A percentile compares a stretch with the other conserved stretches of the same genome.
These are phyloP conservation scores for Panus rudis DNA, from an alignment of 768 basidiomycete species.

Conservation along the genomic window DNA sequence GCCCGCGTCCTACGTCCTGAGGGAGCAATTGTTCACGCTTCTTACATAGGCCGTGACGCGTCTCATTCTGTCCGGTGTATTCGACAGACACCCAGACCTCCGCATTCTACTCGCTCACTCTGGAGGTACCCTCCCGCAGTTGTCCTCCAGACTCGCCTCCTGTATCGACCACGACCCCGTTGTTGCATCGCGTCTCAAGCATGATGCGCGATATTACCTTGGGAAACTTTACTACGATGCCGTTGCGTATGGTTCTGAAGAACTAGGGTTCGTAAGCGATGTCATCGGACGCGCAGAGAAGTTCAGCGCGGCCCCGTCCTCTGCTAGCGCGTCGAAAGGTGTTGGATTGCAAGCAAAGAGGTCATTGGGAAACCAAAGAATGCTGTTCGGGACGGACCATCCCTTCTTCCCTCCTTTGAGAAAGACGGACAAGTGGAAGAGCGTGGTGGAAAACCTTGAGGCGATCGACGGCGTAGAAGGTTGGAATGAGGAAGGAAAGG, in stretches of 20 bases:
- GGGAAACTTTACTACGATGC: constrained; percentile 79
- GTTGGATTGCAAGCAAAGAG: constrained; percentile 28
- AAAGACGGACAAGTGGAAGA: constrained; percentile 67
- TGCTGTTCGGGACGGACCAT: constrained; percentile 85
- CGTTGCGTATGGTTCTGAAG: constrained; percentile 84
- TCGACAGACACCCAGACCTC: constrained; percentile 73
- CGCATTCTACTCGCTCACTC: constrained; percentile 82
- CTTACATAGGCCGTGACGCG: constrained; percentile 55
- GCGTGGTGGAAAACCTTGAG: constrained; percentile 78
- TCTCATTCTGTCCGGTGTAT: constrained; percentile 71
- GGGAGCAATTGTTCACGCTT: neutral
- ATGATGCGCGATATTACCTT: constrained; percentile 81
- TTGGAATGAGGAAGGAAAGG: constrained; percentile 54
- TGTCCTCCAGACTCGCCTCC: constrained; percentile 79
- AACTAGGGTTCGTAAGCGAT: constrained; percentile 71
- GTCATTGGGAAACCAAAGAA: constrained; percentile 42
- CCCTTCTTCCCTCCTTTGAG: constrained; percentile 85
- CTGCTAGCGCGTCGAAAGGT: constrained; percentile 10
- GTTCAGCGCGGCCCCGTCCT: constrained; percentile 25
- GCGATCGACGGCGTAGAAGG: constrained; percentile 64
- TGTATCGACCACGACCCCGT: constrained; percentile 83
- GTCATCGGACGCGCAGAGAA: constrained; percentile 53
- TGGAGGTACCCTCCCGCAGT: constrained; percentile 74
- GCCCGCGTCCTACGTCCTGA: neutral
- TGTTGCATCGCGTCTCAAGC: constrained; percentile 64